These are phyloP conservation scores for Colletotrichum ledebouriae DNA, from an alignment of 2,329 filamentous ascomycete species.

Conservation along the genomic window DNA sequence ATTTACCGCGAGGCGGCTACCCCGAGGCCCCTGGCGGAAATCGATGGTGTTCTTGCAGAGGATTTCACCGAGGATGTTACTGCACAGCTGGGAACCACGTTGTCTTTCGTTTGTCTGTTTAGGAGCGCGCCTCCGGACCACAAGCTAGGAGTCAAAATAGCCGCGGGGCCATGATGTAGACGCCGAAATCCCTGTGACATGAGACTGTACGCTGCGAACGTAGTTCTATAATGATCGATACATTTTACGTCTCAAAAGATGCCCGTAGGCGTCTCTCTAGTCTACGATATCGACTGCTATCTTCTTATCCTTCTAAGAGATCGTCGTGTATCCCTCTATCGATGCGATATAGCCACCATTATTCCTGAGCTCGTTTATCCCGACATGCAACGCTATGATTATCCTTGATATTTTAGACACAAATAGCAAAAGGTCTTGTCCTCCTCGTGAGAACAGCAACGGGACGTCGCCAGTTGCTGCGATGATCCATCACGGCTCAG, in stretches of 20 bases:
- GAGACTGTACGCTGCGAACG: too few species aligned
- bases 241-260: constrained; percentile 1
- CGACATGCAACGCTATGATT: constrained; percentile 33
- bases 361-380: constrained; percentile 3
- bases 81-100: too few species aligned
- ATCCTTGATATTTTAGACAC: constrained; percentile 17
- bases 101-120: too few species aligned
- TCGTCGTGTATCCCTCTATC: constrained; percentile 14
- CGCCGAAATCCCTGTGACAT: too few species aligned
- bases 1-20: too few species aligned
- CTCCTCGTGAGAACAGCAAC: background rate
- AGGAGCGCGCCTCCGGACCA: too few species aligned
- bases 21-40: too few species aligned
- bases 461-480: background rate
- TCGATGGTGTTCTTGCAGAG: too few species aligned
- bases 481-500: constrained; percentile 27
- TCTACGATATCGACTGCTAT: constrained; percentile 22
- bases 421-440: constrained; percentile 12
- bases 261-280: background rate
- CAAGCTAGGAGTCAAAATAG: too few species aligned
- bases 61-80: too few species aligned
- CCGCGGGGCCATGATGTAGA: too few species aligned
- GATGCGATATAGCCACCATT: constrained; percentile 25
- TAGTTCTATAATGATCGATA: too few species aligned
- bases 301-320: constrained; percentile 4